Base-by-base conservation (phyloP, 2,329 filamentous ascomycete species). In the Verticillium dahliae region DNA sequence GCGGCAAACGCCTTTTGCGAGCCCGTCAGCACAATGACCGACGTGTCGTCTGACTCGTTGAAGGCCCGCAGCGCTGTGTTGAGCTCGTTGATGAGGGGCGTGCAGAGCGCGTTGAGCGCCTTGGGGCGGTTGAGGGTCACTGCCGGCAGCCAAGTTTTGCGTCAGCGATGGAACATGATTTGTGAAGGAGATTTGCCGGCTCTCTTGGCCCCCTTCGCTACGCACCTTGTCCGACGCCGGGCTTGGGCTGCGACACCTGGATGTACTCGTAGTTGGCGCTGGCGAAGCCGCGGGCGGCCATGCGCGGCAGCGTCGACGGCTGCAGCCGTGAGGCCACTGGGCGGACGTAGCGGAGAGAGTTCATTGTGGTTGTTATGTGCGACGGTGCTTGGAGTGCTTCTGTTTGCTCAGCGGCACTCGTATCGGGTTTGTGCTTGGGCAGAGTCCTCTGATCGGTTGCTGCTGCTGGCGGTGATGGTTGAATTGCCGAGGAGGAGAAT, bases 51-150 rank as follows among this genome's bases (percentile, higher is more conserved):
- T 65, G 90, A 86, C 57, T 81, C 75, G 71, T 94, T 90, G 77
- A 93, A 87, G 62, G 85, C 81, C 65, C 77, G 78, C 60, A 97
- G 84, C 38, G 91, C 91, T 67, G 88, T 78, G 77, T 96, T 96
- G 67, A 99, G 85, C 79, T 99, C 95, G 68, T 80, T 82, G 74
- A 99, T 97, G 58, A 99, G 87, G 10, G 94, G 92, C 6, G 91
- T 95, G 77, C 85, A 94, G 66, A 99, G 86, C 56, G 95, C 95
- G 75, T 99, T 99, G 71, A 97, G 87, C 55, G 94, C 92, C 82
- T 96, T 97, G 65, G 95, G 95, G 55, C 95, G 90, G 83, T 96
- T 92, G 67, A 99, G 81, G 14, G 92, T 95, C 71, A 98, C 94
- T 97, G 68, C 56, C 39, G 39, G 15, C 39, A 27, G 27, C 3